Percentiles rank a stretch among this genome's conserved stretches.
phyloP scores from a whole-genome alignment of 1,284 basidiomycete genomes.

The Ustilago trichophora region DNA sequence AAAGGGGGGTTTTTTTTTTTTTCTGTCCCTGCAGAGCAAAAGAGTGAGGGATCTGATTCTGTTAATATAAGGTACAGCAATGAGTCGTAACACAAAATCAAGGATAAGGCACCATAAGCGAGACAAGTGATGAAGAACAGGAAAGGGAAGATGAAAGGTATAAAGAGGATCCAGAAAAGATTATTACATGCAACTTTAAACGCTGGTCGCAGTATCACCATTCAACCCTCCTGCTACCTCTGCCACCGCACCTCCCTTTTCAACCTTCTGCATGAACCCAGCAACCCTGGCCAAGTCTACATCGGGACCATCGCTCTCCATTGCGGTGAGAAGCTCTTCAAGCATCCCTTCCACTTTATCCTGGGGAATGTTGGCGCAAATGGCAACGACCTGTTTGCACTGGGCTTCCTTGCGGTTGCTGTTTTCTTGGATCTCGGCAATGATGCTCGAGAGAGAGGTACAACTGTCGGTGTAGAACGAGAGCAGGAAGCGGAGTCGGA shows the following conservation, averaged over 20 bases:
- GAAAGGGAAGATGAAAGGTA: background rate
- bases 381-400: constrained; percentile 87
- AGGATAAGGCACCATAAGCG: too few species aligned
- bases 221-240: too few species aligned
- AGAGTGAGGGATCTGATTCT: too few species aligned
- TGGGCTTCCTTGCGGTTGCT: constrained; percentile 81
- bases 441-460: constrained; percentile 72
- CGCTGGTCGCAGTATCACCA: too few species aligned
- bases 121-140: too few species aligned
- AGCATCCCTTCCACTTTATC: constrained; percentile 92
- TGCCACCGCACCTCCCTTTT: background rate
- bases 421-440: constrained; percentile 82
- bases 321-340: constrained; percentile 84
- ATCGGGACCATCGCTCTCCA: constrained; percentile 82
- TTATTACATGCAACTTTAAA: too few species aligned
- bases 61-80: too few species aligned
- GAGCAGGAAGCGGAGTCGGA: constrained; percentile 50
- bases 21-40: too few species aligned
- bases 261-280: constrained; percentile 77
- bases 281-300: constrained; percentile 86
- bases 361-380: constrained; percentile 85
- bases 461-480: constrained; percentile 9
- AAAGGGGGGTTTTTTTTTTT: too few species aligned
- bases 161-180: background rate
- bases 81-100: too few species aligned